Evolutionary conservation across 2,329 filamentous ascomycete genomes (phyloP).

Genomic region (Calonectria hongkongensis): DNA sequence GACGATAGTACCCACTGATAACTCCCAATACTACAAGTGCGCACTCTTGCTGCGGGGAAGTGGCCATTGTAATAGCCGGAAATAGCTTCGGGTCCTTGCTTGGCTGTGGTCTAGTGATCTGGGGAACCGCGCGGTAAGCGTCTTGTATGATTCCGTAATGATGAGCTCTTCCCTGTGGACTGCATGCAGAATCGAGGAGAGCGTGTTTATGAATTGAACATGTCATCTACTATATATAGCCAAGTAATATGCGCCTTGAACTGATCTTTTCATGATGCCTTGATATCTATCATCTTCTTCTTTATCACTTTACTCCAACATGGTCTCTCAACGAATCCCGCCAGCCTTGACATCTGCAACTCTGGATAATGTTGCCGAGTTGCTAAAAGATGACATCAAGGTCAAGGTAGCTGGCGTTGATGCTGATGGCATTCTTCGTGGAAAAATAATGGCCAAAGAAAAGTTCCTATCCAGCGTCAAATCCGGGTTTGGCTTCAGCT

Average conservation of each 20-base stretch:
- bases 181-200: neutral
- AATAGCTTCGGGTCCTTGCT: neutral
- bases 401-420: slow-evolving; percentile 39
- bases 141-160: neutral
- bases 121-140: slow-evolving; percentile 11
- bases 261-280: no score
- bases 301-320: neutral
- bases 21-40: neutral
- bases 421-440: slow-evolving; percentile 37
- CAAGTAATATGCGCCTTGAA: neutral
- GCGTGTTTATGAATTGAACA: neutral
- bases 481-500: slow-evolving; percentile 89
- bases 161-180: neutral
- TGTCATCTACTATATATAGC: slow-evolving; percentile 9
- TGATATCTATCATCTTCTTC: neutral
- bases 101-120: neutral
- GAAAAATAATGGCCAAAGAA: slow-evolving; percentile 39
- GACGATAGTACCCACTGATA: slow-evolving; percentile 15
- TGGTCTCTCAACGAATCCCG: neutral
- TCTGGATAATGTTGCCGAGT: slow-evolving; percentile 25
- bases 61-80: neutral
- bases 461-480: slow-evolving; percentile 73
- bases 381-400: slow-evolving; percentile 36
- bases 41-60: neutral
- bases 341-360: slow-evolving; percentile 9